Evolutionary conservation across 2,329 filamentous ascomycete genomes (phyloP).

Genomic region (Zelopaecilomyces penicillatus): DNA sequence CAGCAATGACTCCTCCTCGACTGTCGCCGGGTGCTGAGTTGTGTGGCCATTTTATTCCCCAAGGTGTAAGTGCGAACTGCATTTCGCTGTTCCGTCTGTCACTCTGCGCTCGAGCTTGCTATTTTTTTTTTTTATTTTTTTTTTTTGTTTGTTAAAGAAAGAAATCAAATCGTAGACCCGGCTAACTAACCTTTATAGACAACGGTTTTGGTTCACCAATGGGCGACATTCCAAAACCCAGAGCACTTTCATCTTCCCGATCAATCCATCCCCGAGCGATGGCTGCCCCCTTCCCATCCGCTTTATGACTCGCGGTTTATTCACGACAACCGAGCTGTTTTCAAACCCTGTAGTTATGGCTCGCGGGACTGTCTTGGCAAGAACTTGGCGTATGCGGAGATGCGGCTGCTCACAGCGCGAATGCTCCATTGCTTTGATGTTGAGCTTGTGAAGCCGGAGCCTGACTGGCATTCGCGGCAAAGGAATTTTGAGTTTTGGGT

Average conservation of each 20-base stretch:
- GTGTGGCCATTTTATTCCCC: conserved; percentile 23
- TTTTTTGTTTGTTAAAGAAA: too few relatives aligned
- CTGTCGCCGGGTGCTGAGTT: conserved; percentile 24
- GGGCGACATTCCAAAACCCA: conserved; percentile 33
- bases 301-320: conserved; percentile 28
- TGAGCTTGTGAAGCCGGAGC: too few relatives aligned
- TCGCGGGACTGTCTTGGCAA: conserved; percentile 33
- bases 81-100: too few relatives aligned
- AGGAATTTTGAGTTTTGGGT: too few relatives aligned
- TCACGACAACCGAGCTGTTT: conserved; percentile 27
- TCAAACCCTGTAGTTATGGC: conserved; percentile 30
- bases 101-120: not conserved
- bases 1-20: conserved; percentile 20
- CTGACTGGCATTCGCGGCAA: too few relatives aligned
- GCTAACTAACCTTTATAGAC: conserved; percentile 31
- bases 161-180: too few relatives aligned
- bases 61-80: conserved; percentile 26
- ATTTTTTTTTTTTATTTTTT: not conserved
- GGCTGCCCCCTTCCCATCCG: conserved; percentile 17
- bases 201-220: conserved; percentile 37
- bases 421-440: conserved; percentile 39
- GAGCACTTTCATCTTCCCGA: conserved; percentile 36
- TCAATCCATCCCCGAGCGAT: conserved; percentile 40
- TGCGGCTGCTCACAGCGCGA: conserved; percentile 36
- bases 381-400: conserved; percentile 36